phyloP scores from a whole-genome alignment of 2,329 filamentous ascomycete genomes.

The Didymosphaeria variabile region DNA sequence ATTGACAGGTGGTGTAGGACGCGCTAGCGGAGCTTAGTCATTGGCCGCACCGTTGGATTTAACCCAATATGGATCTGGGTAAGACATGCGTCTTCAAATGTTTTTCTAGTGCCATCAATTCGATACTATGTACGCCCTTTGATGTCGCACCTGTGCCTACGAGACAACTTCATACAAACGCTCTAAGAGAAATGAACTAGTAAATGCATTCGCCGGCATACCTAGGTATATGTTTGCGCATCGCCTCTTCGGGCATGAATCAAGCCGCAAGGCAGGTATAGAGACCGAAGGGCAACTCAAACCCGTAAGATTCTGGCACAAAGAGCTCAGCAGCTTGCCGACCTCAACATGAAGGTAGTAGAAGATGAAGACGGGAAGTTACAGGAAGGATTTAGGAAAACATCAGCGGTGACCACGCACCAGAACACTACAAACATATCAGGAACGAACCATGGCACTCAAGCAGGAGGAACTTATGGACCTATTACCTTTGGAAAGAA shows the following conservation, averaged over 20 bases:
- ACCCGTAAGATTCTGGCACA: no score
- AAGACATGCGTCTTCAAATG: no score
- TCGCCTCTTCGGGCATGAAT: no score
- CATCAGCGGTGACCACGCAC: not conserved
- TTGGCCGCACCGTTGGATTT: slow-evolving; percentile 9
- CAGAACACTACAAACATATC: not conserved
- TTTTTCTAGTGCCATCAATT: no score
- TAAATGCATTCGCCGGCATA: no score
- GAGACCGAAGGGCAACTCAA: no score
- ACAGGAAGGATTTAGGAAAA: not conserved
- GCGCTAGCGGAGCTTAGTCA: slow-evolving; percentile 10
- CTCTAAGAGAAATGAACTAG: no score
- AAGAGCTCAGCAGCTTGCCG: not conserved
- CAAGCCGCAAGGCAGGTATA: no score
- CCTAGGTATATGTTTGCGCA: no score
- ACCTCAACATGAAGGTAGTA: not conserved
- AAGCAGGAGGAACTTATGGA: not conserved
- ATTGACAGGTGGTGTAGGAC: slow-evolving; percentile 3
- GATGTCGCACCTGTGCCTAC: no score
- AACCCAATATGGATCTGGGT: not conserved
- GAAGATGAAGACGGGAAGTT: not conserved
- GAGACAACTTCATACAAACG: no score
- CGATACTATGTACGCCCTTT: no score
- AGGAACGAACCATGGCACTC: not conserved
- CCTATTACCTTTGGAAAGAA: not conserved